Base-by-base conservation (phyloP, 768 basidiomycete genomes). In the Termitomyces heimii region DNA sequence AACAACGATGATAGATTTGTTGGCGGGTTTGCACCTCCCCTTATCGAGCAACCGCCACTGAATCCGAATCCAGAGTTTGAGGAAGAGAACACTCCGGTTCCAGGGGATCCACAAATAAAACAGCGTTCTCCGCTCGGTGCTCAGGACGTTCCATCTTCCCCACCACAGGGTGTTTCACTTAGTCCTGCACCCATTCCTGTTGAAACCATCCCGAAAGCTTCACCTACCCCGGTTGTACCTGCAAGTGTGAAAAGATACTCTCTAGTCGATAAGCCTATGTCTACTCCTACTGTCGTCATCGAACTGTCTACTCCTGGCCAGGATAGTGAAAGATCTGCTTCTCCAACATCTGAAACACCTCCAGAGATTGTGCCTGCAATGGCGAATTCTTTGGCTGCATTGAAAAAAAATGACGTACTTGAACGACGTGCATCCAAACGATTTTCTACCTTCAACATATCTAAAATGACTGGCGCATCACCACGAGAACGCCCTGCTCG, bases 351-450 rank as follows among this genome's bases (percentile, higher is more conserved):
- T 31, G 67, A 67, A 31, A 70, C 73, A 22, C 73, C 80, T 20
- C 66, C 71, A 1, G 72, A 74, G 24, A 67, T 72, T 28, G 69
- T 75, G 13, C 86, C 88, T 37, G 87, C 82, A 0, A 83, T 91
- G 26, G 89, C 89, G 52, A 83, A 83, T 65, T 89, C 92, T 5
- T 80, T 98, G 10, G 93, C 92, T 7, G 94, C 94, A 8, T 78
- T 99, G 46, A 89, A 95, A 71, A 85, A 88, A 65, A 86, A 83
- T 51, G 94, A 95, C 62, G 81, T 85, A 0, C 80, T 98, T 39
- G 92, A 94, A 64, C 84, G 96, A 22, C 81, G 96, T 46, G 96
- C 96, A 18, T 94, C 92, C 22, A 98, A 98, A 68, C 89, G 97
- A 0, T 98, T 94, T 73, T 97, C 94, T 43, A 86, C 87, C 1